Evolutionary conservation across 371 early-diverging fungal species (phyloP).

Genomic region (Coemansia sp.): DNA sequence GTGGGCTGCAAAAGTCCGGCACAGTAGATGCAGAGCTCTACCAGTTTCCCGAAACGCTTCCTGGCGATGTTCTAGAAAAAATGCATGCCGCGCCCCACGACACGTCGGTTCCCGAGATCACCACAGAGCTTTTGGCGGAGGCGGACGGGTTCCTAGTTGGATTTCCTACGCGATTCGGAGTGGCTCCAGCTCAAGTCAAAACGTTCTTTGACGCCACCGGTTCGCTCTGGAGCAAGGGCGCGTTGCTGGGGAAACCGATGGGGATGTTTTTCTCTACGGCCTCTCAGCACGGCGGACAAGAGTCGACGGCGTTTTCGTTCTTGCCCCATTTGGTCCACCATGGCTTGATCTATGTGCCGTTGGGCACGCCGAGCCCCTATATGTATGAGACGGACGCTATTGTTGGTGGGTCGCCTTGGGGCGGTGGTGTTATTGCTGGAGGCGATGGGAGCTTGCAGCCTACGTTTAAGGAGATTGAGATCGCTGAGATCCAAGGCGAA

Average conservation of each 20-base stretch:
- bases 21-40: slow-evolving; percentile 65
- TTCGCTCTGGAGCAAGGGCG: slow-evolving; percentile 65
- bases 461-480: slow-evolving; percentile 61
- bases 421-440: slow-evolving; percentile 62
- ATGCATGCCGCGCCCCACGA: slow-evolving; percentile 68
- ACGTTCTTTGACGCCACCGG: slow-evolving; percentile 75
- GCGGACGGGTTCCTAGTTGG: slow-evolving; percentile 83
- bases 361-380: slow-evolving; percentile 61
- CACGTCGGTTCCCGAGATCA: slow-evolving; percentile 65
- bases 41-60: slow-evolving; percentile 71
- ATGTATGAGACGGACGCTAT: slow-evolving; percentile 53
- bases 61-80: slow-evolving; percentile 63
- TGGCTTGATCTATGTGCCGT: slow-evolving; percentile 77
- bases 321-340: slow-evolving; percentile 75
- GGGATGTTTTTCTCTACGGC: slow-evolving; percentile 75
- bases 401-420: slow-evolving; percentile 74
- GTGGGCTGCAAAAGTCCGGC: slow-evolving; percentile 58
- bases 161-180: slow-evolving; percentile 74
- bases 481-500: slow-evolving; percentile 67
- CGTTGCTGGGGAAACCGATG: slow-evolving; percentile 68
- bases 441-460: slow-evolving; percentile 67
- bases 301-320: slow-evolving; percentile 71
- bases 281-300: slow-evolving; percentile 77
- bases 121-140: slow-evolving; percentile 58
- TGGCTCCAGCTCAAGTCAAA: slow-evolving; percentile 76